Conservation (phyloP, 2,329 filamentous ascomycete species). For the Xylariaceae sp. region DNA sequence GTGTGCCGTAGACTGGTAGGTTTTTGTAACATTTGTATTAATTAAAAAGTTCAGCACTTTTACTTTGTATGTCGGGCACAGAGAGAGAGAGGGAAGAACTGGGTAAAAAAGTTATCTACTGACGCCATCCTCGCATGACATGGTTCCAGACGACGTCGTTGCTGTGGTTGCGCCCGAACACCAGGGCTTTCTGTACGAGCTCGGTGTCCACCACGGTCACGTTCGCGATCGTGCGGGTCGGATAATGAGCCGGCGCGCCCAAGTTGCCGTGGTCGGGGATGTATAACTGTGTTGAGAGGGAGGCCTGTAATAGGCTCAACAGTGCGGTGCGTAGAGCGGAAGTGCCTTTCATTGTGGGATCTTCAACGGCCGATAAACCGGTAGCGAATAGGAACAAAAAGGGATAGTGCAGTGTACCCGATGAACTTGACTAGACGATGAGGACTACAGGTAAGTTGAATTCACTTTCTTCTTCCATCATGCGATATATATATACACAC, state of each 20-base stretch:
- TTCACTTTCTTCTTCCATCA: too few relatives aligned
- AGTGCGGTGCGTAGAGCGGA: neutral
- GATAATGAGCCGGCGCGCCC: neutral
- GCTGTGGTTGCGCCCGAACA: constrained; percentile 10
- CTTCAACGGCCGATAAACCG: too few relatives aligned
- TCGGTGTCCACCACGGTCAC: constrained; percentile 16
- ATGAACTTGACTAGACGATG: too few relatives aligned
- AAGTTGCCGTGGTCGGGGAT: neutral
- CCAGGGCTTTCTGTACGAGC: constrained; percentile 15
- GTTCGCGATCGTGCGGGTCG: constrained; percentile 12
- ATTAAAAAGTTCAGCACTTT: too few relatives aligned
- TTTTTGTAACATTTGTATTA: neutral
- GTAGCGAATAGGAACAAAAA: too few relatives aligned
- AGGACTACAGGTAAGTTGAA: too few relatives aligned
- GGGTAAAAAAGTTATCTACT: neutral
- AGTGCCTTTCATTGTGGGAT: constrained; percentile 16
- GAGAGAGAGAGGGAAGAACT: neutral
- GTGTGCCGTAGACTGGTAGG: constrained; percentile 8
- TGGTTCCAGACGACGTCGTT: constrained; percentile 14
- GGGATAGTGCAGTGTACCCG: too few relatives aligned
- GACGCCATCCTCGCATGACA: constrained; percentile 12
- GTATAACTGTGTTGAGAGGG: constrained; percentile 5
- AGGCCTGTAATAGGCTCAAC: constrained; percentile 5
- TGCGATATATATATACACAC: too few relatives aligned
- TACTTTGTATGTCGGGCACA: neutral